These are phyloP conservation scores for Macrophomina pseudophaseolina DNA, from an alignment of 2,329 filamentous ascomycete genomes.

Conservation along the genomic window DNA sequence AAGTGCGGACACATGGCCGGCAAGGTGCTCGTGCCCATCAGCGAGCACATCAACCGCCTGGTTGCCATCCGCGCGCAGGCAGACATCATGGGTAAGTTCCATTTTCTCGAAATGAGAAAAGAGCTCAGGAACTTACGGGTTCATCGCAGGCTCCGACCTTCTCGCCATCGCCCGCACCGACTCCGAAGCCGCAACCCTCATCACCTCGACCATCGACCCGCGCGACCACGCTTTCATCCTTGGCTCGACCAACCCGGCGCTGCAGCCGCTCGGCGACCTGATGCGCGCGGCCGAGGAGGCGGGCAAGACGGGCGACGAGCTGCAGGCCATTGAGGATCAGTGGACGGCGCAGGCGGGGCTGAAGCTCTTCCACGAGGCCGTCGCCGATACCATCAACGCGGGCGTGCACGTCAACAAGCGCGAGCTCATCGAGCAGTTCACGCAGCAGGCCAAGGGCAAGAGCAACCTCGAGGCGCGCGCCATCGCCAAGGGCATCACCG, in stretches of 20 bases:
- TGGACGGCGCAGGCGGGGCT: constrained; percentile 82
- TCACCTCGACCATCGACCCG: constrained; percentile 94
- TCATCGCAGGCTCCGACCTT: constrained; percentile 65
- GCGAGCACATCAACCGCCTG: constrained; percentile 96
- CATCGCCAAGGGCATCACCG: constrained; percentile 77
- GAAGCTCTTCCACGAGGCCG: constrained; percentile 89
- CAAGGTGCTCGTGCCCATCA: constrained; percentile 95
- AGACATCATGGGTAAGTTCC: constrained; percentile 84
- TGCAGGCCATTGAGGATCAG: constrained; percentile 90
- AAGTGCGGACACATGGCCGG: constrained; percentile 99
- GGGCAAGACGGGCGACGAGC: constrained; percentile 78
- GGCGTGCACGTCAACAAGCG: constrained; percentile 72
- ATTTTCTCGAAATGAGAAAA: neutral
- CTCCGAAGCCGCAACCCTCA: constrained; percentile 95
- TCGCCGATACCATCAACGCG: constrained; percentile 78
- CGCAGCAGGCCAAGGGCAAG: constrained; percentile 75
- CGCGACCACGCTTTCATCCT: constrained; percentile 95
- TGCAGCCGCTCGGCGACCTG: constrained; percentile 85
- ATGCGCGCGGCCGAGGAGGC: constrained; percentile 84
- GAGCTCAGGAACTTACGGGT: constrained; percentile 51
- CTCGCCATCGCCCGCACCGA: constrained; percentile 93
- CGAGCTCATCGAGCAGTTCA: constrained; percentile 69
- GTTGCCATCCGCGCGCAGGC: constrained; percentile 97
- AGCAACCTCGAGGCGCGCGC: constrained; percentile 81
- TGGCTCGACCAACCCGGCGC: constrained; percentile 81